A percentile compares a stretch with the other conserved stretches of the same genome.
These are phyloP conservation scores for Vanrija sp. DNA, from an alignment of 1,284 basidiomycete species.

Conservation along the genomic window DNA sequence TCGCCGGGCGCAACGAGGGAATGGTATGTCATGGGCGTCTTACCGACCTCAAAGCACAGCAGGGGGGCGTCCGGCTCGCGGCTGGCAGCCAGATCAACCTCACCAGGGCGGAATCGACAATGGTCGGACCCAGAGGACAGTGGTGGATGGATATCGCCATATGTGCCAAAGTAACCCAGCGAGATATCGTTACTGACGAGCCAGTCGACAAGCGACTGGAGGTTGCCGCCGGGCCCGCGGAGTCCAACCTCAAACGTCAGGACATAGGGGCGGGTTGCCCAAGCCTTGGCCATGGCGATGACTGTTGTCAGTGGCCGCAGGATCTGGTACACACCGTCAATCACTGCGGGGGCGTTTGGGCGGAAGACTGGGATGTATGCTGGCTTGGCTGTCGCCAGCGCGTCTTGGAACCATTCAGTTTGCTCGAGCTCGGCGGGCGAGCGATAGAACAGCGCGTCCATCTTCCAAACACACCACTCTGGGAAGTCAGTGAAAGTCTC, in stretches of 20 bases:
- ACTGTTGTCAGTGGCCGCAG: not conserved
- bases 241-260: not conserved
- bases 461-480: constrained; percentile 3
- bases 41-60: not conserved
- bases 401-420: not conserved
- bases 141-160: not conserved
- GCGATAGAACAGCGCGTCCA: not conserved
- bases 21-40: not conserved
- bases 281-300: not conserved
- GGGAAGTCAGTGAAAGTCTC: not conserved
- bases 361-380: constrained; percentile 2
- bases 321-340: not conserved
- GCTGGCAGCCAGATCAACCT: not conserved
- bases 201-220: not conserved
- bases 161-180: not conserved
- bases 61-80: too few species aligned
- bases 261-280: not conserved
- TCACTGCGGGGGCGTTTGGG: not conserved
- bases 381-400: not conserved
- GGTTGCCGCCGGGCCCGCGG: not conserved
- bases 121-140: not conserved
- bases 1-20: not conserved
- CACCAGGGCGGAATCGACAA: not conserved
- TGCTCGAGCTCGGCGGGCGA: not conserved
- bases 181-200: not conserved